Conservation (phyloP, 164 flowering plant species). For the Vitis rotundifolia region DNA sequence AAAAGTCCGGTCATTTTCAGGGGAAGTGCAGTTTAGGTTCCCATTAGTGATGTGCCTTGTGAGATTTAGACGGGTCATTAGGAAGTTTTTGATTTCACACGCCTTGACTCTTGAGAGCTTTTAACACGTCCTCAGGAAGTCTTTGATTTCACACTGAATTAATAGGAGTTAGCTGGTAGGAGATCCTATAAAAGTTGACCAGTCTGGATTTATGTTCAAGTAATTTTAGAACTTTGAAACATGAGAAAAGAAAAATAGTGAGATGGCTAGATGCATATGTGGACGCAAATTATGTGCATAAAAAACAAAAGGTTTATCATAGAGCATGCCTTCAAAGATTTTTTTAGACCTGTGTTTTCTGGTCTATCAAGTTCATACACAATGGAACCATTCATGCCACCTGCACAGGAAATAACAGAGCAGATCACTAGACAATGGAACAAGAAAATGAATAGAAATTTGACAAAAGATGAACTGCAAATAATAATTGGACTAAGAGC, state of each 20-base stretch:
- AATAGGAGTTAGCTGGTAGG: slow-evolving; percentile 37
- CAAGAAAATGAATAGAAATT: background rate
- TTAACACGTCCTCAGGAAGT: too few relatives aligned
- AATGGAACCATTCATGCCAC: slow-evolving; percentile 97
- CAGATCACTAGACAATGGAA: background rate
- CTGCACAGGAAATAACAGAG: slow-evolving; percentile 38
- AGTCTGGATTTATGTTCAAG: slow-evolving; percentile 9
- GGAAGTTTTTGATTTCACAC: too few relatives aligned
- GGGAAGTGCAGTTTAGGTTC: too few relatives aligned
- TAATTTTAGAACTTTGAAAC: background rate
- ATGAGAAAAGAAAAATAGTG: background rate
- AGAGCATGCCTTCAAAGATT: slow-evolving; percentile 68
- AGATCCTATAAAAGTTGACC: slow-evolving; percentile 7
- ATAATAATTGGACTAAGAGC: background rate
- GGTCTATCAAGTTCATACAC: slow-evolving; percentile 85
- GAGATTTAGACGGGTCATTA: too few relatives aligned
- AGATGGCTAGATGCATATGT: background rate
- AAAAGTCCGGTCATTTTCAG: too few relatives aligned
- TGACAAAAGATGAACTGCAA: background rate
- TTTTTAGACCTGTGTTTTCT: slow-evolving; percentile 80
- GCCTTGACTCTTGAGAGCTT: too few relatives aligned
- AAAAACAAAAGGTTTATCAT: slow-evolving; percentile 7
- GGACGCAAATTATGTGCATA: too few relatives aligned
- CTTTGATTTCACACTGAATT: too few relatives aligned
- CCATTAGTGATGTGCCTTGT: too few relatives aligned